Conservation (phyloP, 1,139 yeast genomes). For the Blastobotrys illinoisensis region DNA sequence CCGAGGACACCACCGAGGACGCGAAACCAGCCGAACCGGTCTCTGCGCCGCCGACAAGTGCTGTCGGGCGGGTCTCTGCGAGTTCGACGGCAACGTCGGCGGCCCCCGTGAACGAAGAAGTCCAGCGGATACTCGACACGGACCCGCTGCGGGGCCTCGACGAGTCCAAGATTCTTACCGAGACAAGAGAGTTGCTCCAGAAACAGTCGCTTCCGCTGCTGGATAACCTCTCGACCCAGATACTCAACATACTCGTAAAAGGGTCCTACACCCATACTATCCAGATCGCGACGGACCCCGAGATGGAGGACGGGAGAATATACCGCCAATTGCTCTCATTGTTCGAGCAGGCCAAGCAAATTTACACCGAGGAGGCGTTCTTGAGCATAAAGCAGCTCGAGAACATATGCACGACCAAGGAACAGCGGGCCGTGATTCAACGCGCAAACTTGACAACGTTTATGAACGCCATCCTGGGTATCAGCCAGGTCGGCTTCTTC, state of each 20-base stretch:
- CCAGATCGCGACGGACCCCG: constrained; percentile 66
- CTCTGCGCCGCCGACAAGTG: too few relatives aligned
- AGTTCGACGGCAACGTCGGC: neutral
- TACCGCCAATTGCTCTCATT: constrained; percentile 66
- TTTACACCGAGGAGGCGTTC: constrained; percentile 28
- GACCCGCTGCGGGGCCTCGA: neutral
- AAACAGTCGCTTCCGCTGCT: constrained; percentile 64
- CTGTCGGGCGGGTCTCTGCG: too few relatives aligned
- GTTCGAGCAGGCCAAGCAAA: constrained; percentile 51
- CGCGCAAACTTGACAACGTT: constrained; percentile 87
- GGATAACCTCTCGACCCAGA: constrained; percentile 70
- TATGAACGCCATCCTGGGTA: constrained; percentile 75
- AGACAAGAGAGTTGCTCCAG: constrained; percentile 40
- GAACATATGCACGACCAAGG: constrained; percentile 6
- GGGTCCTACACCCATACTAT: constrained; percentile 63
- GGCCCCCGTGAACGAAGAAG: neutral
- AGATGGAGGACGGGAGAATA: constrained; percentile 66
- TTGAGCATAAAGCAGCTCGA: constrained; percentile 18
- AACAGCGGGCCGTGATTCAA: constrained; percentile 45
- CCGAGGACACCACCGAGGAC: neutral
- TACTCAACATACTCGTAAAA: constrained; percentile 59
- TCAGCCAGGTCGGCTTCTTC: constrained; percentile 81
- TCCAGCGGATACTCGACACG: neutral
- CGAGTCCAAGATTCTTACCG: constrained; percentile 5
- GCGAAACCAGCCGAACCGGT: too few relatives aligned